Percentiles rank a stretch among this genome's conserved stretches.
These are phyloP conservation scores for Paecilomyces variotii DNA, from an alignment of 2,329 filamentous ascomycete genomes.

Conservation along the genomic window DNA sequence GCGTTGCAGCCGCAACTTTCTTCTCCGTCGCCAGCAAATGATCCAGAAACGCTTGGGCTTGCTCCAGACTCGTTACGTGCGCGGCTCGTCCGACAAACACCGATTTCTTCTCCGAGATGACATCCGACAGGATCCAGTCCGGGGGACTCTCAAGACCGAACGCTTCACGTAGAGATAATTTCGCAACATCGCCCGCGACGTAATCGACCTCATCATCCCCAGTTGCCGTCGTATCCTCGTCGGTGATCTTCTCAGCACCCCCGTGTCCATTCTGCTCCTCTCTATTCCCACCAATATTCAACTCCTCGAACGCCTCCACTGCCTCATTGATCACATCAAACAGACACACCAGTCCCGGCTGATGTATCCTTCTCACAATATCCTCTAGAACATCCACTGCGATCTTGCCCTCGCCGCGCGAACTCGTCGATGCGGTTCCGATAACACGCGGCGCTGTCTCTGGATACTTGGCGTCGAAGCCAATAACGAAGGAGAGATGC, in stretches of 20 bases:
- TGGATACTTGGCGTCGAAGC: conserved; percentile 69
- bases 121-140: conserved; percentile 66
- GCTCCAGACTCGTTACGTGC: conserved; percentile 57
- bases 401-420: conserved; percentile 62
- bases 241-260: conserved; percentile 16
- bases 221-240: conserved; percentile 11
- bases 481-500: conserved; percentile 43
- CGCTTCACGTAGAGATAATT: conserved; percentile 19
- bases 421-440: conserved; percentile 68
- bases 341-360: conserved; percentile 69
- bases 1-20: conserved; percentile 76
- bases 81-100: conserved; percentile 77
- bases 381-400: conserved; percentile 62
- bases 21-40: conserved; percentile 76
- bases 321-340: conserved; percentile 79
- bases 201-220: conserved; percentile 8
- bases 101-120: conserved; percentile 73
- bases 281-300: conserved; percentile 35
- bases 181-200: conserved; percentile 16
- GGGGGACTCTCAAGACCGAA: conserved; percentile 36
- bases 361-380: conserved; percentile 60
- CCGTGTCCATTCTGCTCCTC: conserved; percentile 1
- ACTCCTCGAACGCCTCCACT: conserved; percentile 45
- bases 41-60: conserved; percentile 63
- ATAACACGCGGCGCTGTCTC: conserved; percentile 63